Percentiles rank a stretch among this genome's conserved stretches.
Conservation (phyloP, 1,284 basidiomycete species). For the Trichosporon sp. region DNA sequence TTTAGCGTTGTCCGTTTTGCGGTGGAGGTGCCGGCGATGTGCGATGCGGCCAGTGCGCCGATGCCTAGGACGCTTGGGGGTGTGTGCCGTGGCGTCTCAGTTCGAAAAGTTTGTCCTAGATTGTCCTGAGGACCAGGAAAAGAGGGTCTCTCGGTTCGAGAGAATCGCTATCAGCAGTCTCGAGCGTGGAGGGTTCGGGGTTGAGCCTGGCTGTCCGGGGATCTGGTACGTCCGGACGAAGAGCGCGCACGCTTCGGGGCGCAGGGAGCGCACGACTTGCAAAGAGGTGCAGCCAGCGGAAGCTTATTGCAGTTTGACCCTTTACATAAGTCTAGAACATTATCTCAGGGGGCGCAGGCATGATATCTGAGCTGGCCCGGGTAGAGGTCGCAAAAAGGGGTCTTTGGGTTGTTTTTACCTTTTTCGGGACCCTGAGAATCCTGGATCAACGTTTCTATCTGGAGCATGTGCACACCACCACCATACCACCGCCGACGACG, state of each 20-base stretch:
- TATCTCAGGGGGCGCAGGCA: neutral
- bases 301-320: conserved; percentile 16
- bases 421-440: conserved; percentile 14
- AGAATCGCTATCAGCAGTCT: conserved; percentile 4
- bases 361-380: neutral
- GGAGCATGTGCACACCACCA: conserved; percentile 16
- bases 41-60: neutral
- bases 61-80: neutral
- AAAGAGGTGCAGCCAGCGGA: neutral
- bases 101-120: conserved; percentile 1
- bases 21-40: neutral
- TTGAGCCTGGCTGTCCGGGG: neutral
- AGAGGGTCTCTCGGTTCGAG: conserved; percentile 8
- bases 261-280: neutral
- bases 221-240: conserved; percentile 1
- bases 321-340: conserved; percentile 16
- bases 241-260: neutral
- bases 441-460: conserved; percentile 12
- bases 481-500: neutral
- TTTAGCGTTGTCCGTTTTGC: neutral
- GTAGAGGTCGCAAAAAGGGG: conserved; percentile 14
- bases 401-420: conserved; percentile 19
- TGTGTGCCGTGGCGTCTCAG: conserved; percentile 3
- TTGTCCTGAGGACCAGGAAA: conserved; percentile 8
- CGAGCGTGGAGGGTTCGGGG: neutral